These are phyloP conservation scores for Carex sylvatica DNA, from an alignment of 202 grass and related monocot species.

Conservation along the genomic window DNA sequence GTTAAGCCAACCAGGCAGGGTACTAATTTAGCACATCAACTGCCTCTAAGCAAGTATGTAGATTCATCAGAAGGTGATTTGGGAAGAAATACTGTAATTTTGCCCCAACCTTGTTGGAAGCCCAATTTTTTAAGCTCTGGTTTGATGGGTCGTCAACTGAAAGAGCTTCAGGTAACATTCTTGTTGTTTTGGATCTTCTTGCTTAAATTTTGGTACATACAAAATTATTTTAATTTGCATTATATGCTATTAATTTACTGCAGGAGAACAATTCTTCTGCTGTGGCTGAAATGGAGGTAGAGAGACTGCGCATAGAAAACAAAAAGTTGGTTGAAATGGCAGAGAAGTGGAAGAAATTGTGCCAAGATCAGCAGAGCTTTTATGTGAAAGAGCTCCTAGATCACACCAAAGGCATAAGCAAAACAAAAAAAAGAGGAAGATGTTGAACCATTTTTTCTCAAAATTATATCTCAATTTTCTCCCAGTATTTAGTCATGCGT, in stretches of 20 bases:
- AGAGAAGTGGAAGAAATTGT: slow-evolving; percentile 33
- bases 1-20: slow-evolving; percentile 7
- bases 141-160: slow-evolving; percentile 21
- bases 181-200: background rate
- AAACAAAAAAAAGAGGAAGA: background rate
- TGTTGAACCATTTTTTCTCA: background rate
- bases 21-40: slow-evolving; percentile 18
- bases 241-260: background rate
- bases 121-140: slow-evolving; percentile 17
- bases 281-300: slow-evolving; percentile 34
- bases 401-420: background rate
- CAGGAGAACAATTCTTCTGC: slow-evolving; percentile 31
- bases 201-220: background rate
- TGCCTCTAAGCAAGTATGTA: slow-evolving; percentile 21
- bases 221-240: background rate
- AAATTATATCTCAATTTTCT: background rate
- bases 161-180: slow-evolving; percentile 31
- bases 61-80: slow-evolving; percentile 18
- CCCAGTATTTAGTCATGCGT: background rate
- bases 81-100: slow-evolving; percentile 18
- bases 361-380: slow-evolving; percentile 34
- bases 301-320: slow-evolving; percentile 24
- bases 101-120: slow-evolving; percentile 28
- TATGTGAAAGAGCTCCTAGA: slow-evolving; percentile 37
- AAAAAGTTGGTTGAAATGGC: slow-evolving; percentile 30